These are phyloP conservation scores for Fusarium goolgardi DNA, from an alignment of 2,329 filamentous ascomycete species.

Conservation along the genomic window DNA sequence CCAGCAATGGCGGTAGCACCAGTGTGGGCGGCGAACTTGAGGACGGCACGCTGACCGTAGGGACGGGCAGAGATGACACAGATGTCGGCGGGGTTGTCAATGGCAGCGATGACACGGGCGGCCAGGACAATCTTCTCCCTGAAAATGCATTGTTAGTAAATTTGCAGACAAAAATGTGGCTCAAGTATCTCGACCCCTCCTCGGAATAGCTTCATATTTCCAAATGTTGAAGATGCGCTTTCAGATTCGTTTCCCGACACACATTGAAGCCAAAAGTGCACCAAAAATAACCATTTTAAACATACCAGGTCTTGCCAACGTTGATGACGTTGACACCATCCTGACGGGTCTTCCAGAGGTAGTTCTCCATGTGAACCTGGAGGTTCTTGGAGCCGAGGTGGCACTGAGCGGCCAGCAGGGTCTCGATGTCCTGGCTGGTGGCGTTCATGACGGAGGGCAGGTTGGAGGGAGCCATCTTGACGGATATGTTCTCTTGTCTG, in stretches of 20 bases:
- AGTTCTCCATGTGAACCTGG: slow-evolving; percentile 99
- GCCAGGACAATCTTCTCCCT: slow-evolving; percentile 99
- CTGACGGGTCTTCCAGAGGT: slow-evolving; percentile 99
- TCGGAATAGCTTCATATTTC: slow-evolving; percentile 32
- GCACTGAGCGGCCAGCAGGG: slow-evolving; percentile 95
- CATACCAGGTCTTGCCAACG: slow-evolving; percentile 99
- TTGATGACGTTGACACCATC: slow-evolving; percentile 99
- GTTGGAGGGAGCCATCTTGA: slow-evolving; percentile 95
- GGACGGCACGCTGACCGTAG: slow-evolving; percentile 98
- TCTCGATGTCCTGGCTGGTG: slow-evolving; percentile 98
- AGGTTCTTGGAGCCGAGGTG: slow-evolving; percentile 99
- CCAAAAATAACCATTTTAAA: not conserved
- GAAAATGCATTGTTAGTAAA: slow-evolving; percentile 38
- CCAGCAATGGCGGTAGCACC: slow-evolving; percentile 97
- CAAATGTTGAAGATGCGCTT: not conserved
- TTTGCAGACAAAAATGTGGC: slow-evolving; percentile 14
- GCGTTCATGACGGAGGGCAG: slow-evolving; percentile 96
- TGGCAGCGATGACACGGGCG: slow-evolving; percentile 97
- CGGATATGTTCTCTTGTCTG: slow-evolving; percentile 53
- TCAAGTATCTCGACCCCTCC: slow-evolving; percentile 33
- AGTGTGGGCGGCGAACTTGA: slow-evolving; percentile 99
- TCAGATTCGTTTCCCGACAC: not conserved
- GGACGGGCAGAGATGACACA: slow-evolving; percentile 99
- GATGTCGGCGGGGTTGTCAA: slow-evolving; percentile 99
- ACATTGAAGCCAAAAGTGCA: slow-evolving; percentile 2